A percentile compares a stretch with the other conserved stretches of the same genome.
phyloP scores from a whole-genome alignment of 129 eudicot genomes.

The Lactuca saligna region DNA sequence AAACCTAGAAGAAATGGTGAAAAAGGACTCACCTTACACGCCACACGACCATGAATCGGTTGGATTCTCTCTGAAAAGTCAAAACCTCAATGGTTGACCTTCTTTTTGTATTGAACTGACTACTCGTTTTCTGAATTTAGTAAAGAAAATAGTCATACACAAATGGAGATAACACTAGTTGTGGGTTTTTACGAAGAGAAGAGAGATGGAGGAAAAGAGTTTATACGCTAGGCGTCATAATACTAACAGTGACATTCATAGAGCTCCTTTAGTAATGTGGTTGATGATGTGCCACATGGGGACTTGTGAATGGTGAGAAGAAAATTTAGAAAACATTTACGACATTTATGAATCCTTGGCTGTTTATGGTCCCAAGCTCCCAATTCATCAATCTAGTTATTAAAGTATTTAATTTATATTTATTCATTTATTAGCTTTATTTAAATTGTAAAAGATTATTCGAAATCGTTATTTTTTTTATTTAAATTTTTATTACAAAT shows the following conservation, averaged over 20 bases:
- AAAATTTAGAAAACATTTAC: background rate
- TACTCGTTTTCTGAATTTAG: slow-evolving; percentile 1
- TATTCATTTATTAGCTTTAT: too few relatives aligned
- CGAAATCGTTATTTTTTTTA: background rate
- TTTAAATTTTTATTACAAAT: too few relatives aligned
- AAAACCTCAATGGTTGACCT: background rate
- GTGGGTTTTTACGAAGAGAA: background rate
- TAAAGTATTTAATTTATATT: too few relatives aligned
- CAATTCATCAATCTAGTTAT: too few relatives aligned
- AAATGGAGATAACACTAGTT: background rate
- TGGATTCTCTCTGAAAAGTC: slow-evolving; percentile 4
- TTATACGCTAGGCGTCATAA: background rate
- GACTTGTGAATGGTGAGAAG: background rate
- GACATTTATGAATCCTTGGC: background rate
- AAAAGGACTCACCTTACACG: slow-evolving; percentile 15
- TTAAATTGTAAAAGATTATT: too few relatives aligned
- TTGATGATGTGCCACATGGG: slow-evolving; percentile 28
- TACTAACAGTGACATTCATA: slow-evolving; percentile 14
- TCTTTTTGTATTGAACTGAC: background rate
- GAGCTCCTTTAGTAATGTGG: slow-evolving; percentile 15
- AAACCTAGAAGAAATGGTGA: background rate
- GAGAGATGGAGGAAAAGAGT: background rate
- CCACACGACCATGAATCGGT: slow-evolving; percentile 13
- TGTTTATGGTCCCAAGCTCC: background rate
- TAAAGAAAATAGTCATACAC: background rate